A percentile compares a stretch with the other conserved stretches of the same genome.
phyloP scores from a whole-genome alignment of 2,329 filamentous ascomycete genomes.

The Cercospora sojina region DNA sequence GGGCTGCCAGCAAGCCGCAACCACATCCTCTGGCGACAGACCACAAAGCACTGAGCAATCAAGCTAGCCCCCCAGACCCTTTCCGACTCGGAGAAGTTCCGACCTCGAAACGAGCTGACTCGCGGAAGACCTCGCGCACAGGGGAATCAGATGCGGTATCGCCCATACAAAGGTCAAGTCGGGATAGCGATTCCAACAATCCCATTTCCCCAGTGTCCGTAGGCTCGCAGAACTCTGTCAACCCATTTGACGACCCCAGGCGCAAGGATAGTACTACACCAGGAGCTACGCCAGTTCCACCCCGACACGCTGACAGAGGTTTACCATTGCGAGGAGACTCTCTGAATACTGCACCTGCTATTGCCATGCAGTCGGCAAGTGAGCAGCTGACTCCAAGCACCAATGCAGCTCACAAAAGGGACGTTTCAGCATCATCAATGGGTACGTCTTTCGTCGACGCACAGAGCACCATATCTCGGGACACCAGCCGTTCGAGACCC shows the following conservation, averaged over 20 bases:
- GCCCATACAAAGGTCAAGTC: slow-evolving; percentile 34
- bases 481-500: slow-evolving; percentile 28
- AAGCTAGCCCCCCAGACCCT: slow-evolving; percentile 34
- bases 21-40: slow-evolving; percentile 32
- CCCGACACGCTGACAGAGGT: slow-evolving; percentile 42
- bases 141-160: slow-evolving; percentile 45
- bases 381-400: slow-evolving; percentile 44
- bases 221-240: slow-evolving; percentile 41
- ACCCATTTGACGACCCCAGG: slow-evolving; percentile 42
- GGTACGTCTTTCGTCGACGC: slow-evolving; percentile 41
- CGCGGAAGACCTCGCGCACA: slow-evolving; percentile 49
- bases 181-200: slow-evolving; percentile 37
- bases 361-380: slow-evolving; percentile 30
- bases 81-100: slow-evolving; percentile 83
- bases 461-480: slow-evolving; percentile 33
- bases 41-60: slow-evolving; percentile 30
- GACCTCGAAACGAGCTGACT: slow-evolving; percentile 54
- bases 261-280: slow-evolving; percentile 33
- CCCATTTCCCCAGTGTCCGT: slow-evolving; percentile 40
- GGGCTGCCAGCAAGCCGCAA: slow-evolving; percentile 28
- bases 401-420: slow-evolving; percentile 43
- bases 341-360: slow-evolving; percentile 44
- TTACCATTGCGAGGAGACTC: slow-evolving; percentile 61
- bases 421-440: slow-evolving; percentile 40
- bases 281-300: slow-evolving; percentile 37